phyloP scores from a whole-genome alignment of 495 filamentous ascomycete genomes.

The Trichoderma asperelloides region DNA sequence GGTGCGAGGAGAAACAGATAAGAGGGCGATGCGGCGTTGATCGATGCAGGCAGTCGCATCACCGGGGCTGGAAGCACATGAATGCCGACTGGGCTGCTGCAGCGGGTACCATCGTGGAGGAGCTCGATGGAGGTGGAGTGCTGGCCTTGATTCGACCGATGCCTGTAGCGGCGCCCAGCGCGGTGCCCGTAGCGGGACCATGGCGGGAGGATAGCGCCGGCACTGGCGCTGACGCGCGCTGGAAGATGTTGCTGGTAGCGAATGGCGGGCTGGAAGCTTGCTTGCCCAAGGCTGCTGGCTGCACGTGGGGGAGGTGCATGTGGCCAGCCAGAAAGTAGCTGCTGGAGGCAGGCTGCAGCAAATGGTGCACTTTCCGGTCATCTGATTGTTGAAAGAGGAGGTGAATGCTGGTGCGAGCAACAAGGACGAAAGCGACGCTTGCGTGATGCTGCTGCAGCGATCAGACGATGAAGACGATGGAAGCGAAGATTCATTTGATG shows the following conservation, averaged over 20 bases:
- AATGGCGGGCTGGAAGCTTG: no score
- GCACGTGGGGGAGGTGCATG: not conserved
- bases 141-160: no score
- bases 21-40: no score
- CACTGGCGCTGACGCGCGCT: not conserved
- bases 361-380: not conserved
- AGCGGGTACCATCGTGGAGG: not conserved
- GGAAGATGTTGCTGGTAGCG: no score
- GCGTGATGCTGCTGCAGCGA: not conserved
- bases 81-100: not conserved
- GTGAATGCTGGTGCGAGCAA: not conserved
- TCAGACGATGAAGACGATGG: not conserved
- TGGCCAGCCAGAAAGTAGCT: not conserved
- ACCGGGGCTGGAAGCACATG: not conserved
- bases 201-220: not conserved
- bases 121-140: not conserved
- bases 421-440: not conserved
- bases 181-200: not conserved
- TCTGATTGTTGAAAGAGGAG: not conserved
- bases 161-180: no score
- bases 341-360: not conserved
- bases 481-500: not conserved
- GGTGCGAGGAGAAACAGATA: conserved; percentile 4
- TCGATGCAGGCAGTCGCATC: not conserved
- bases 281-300: no score